phyloP scores from a whole-genome alignment of 2,329 filamentous ascomycete genomes.

The Arthrinium puccinioides region DNA sequence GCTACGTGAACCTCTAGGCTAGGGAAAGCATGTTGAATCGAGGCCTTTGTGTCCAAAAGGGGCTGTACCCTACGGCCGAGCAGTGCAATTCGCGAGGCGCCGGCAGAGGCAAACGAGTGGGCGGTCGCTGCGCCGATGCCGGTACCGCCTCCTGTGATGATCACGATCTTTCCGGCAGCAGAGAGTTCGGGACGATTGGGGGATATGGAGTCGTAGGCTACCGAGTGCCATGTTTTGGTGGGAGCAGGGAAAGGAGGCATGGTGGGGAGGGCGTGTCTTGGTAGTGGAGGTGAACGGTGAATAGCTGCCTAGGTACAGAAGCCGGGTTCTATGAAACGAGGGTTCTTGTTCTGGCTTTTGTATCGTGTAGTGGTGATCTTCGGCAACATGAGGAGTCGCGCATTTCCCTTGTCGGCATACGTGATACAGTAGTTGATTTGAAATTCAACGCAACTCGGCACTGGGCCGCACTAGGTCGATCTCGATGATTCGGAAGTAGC shows the following conservation, averaged over 20 bases:
- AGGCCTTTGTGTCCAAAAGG: constrained; percentile 26
- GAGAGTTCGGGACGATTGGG: constrained; percentile 12
- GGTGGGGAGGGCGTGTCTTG: too few relatives aligned
- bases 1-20: constrained; percentile 23
- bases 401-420: too few relatives aligned
- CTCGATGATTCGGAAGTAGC: too few relatives aligned
- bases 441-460: too few relatives aligned
- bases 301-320: too few relatives aligned
- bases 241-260: background rate
- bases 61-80: constrained; percentile 19
- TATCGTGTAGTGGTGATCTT: too few relatives aligned
- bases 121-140: constrained; percentile 20
- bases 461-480: too few relatives aligned
- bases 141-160: constrained; percentile 20
- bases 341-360: too few relatives aligned
- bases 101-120: constrained; percentile 15
- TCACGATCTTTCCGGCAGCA: constrained; percentile 16
- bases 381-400: too few relatives aligned
- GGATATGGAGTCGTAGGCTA: constrained; percentile 12
- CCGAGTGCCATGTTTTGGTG: constrained; percentile 8
- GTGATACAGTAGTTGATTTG: too few relatives aligned
- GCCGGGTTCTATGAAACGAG: too few relatives aligned
- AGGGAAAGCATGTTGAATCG: constrained; percentile 24
- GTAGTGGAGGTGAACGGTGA: too few relatives aligned
- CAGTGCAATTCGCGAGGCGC: constrained; percentile 17